These are phyloP conservation scores for Rhodotorula paludigena DNA, from an alignment of 768 basidiomycete species.

Conservation along the genomic window DNA sequence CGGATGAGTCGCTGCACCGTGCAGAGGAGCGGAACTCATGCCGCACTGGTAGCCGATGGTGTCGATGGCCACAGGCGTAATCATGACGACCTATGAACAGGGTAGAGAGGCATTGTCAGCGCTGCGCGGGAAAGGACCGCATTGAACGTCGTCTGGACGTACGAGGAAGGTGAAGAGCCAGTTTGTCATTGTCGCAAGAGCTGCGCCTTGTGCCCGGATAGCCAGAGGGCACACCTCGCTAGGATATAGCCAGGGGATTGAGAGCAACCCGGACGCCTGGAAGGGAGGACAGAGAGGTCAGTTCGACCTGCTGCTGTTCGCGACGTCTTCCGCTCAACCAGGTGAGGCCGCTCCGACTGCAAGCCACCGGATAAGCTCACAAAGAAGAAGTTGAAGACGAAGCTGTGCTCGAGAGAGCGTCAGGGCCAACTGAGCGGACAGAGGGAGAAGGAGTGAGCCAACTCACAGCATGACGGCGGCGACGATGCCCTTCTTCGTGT, in stretches of 20 bases:
- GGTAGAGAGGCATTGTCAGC: too few relatives aligned
- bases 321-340: too few relatives aligned
- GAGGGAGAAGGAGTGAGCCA: too few relatives aligned
- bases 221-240: constrained; percentile 63
- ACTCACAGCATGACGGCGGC: constrained; percentile 59
- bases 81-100: too few relatives aligned
- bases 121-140: background rate
- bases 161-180: constrained; percentile 38
- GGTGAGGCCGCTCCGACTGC: too few relatives aligned
- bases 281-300: background rate
- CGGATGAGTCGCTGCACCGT: background rate
- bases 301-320: too few relatives aligned
- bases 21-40: background rate
- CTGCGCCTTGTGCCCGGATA: constrained; percentile 63
- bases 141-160: background rate
- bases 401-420: too few relatives aligned
- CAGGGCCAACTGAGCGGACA: too few relatives aligned
- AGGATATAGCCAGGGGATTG: constrained; percentile 69
- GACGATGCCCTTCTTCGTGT: constrained; percentile 53
- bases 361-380: constrained; percentile 42
- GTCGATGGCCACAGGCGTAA: too few relatives aligned
- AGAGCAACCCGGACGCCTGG: constrained; percentile 58
- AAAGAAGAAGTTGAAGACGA: constrained; percentile 67
- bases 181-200: constrained; percentile 57
- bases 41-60: background rate